Evolutionary conservation across 352 stramenopile genomes (phyloP), one percentile per base, ranked within the genome.

Genomic region (Lagenidium giganteum): DNA sequence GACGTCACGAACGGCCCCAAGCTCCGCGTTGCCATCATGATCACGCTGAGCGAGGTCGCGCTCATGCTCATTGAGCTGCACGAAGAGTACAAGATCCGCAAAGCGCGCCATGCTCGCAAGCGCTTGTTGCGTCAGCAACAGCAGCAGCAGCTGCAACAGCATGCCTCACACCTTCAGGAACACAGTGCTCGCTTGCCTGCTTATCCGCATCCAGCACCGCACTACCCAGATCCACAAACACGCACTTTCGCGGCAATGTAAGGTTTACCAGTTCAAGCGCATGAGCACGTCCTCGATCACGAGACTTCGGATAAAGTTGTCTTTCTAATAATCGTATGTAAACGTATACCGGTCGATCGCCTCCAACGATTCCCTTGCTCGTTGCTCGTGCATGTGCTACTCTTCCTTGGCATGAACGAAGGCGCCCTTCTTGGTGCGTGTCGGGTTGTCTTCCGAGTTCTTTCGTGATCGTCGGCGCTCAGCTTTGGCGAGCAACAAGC

Each of bases 401-500:
- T 78, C 61, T 31, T 54, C 62, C 52, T 83, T 83, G 11, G 54
- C 20, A 42, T 83, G 67, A 26, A 51, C 29, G 18, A 80, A 83
- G 9, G 70, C 70, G 18, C 64, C 59, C 14, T 42, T 27, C 23
- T 79, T 77, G 18, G 48, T 42, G 13, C 63, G 67, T 18, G 43
- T 46, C 11, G 47, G 32, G 11, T 64, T 54, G 12, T 63, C 59
- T 25, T 70, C 67, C 22, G 70, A 83, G 43, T 72, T 77, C 32
- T 80, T 80, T 11, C 84, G 62, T 3, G 73, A 87, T 8, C 80
- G 73, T 22, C 88, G 65, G 8, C 88, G 68, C 53, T 96, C 81
- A 3, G 93, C 90, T 63, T 97, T 97, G 29, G 84, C 82, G 16
- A 91, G 66, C n/a, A 95, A 60, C 28, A 88, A 64, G 28, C 64